Evolutionary conservation across 805 yeast genomes (phyloP).

Genomic region (Lachancea meyersii): DNA sequence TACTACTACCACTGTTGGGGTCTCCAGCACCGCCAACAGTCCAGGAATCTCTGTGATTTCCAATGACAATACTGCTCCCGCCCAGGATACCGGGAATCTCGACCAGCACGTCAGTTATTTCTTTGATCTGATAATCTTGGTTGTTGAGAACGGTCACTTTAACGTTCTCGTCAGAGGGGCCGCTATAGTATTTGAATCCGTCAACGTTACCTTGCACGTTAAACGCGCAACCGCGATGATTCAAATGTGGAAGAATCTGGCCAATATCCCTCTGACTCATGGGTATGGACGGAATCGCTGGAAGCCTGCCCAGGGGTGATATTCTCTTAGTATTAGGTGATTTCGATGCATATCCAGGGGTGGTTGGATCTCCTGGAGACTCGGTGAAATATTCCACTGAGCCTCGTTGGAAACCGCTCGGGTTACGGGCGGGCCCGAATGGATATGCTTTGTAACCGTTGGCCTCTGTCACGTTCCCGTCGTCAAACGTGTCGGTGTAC

Average conservation of each 20-base stretch:
- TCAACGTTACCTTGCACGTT: conserved; percentile 38
- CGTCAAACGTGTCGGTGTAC: conserved; percentile 42
- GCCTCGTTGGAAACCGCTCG: conserved; percentile 54
- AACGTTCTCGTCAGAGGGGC: conserved; percentile 36
- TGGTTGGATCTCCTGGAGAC: conserved; percentile 72
- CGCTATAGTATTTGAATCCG: conserved; percentile 40
- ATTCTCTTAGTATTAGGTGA: conserved; percentile 33
- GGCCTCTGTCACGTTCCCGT: conserved; percentile 45
- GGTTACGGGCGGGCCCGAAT: conserved; percentile 59
- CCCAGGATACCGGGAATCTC: conserved; percentile 51
- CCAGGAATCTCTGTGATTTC: conserved; percentile 50
- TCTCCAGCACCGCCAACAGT: conserved; percentile 46
- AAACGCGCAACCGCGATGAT: conserved; percentile 35
- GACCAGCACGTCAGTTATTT: conserved; percentile 44
- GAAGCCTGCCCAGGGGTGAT: conserved; percentile 39
- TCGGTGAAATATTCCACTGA: conserved; percentile 52
- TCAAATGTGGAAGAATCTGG: conserved; percentile 37
- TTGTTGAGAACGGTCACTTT: conserved; percentile 37
- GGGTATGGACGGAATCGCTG: conserved; percentile 50
- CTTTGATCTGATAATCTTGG: conserved; percentile 39
- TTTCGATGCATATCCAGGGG: conserved; percentile 64
- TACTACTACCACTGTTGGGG: conserved; percentile 45
- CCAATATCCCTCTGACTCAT: conserved; percentile 39
- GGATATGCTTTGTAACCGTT: conserved; percentile 58
- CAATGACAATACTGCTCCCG: conserved; percentile 49